These are phyloP conservation scores for Chara braunii DNA, from an alignment of 139 green algal species.

Conservation along the genomic window DNA sequence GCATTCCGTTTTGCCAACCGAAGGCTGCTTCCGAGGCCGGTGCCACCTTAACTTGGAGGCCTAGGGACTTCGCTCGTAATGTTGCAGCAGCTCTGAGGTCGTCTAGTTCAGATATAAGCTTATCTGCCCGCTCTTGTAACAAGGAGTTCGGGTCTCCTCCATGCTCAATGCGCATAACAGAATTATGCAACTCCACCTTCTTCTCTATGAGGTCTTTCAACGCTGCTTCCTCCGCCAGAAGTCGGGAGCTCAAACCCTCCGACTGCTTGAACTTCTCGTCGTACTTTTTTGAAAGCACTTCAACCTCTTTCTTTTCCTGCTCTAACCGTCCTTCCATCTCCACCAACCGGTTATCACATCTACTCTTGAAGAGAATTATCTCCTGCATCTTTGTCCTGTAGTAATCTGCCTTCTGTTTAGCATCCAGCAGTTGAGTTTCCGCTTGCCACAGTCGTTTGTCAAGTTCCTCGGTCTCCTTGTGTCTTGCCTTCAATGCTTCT, in stretches of 20 bases:
- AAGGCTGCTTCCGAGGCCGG: no score
- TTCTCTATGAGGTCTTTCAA: slow-evolving; percentile 23
- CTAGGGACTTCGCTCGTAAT: slow-evolving; percentile 14
- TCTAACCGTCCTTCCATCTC: slow-evolving; percentile 1
- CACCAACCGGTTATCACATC: slow-evolving; percentile 7
- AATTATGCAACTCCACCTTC: slow-evolving; percentile 22
- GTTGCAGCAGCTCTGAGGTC: slow-evolving; percentile 10
- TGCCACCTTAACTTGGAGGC: slow-evolving; percentile 34
- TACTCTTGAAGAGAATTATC: slow-evolving; percentile 21
- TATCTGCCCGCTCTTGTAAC: slow-evolving; percentile 28
- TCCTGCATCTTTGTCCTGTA: slow-evolving; percentile 26
- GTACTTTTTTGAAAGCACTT: slow-evolving; percentile 10
- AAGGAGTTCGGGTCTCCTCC: not conserved
- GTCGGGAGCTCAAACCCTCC: slow-evolving; percentile 3
- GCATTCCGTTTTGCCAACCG: slow-evolving; percentile 20
- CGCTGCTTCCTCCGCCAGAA: slow-evolving; percentile 8
- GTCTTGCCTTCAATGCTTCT: slow-evolving; percentile 14
- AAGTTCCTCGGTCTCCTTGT: slow-evolving; percentile 15
- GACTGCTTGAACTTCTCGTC: slow-evolving; percentile 25
- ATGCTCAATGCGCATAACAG: slow-evolving; percentile 4
- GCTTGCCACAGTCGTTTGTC: slow-evolving; percentile 20
- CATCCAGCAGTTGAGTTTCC: slow-evolving; percentile 6
- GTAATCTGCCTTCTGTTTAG: slow-evolving; percentile 10
- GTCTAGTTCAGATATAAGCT: slow-evolving; percentile 17
- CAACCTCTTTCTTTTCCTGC: slow-evolving; percentile 3